Evolutionary conservation across 2,329 filamentous ascomycete species (phyloP), one percentile per base, ranked within the genome.

Genomic region (Penicillium sp.): DNA sequence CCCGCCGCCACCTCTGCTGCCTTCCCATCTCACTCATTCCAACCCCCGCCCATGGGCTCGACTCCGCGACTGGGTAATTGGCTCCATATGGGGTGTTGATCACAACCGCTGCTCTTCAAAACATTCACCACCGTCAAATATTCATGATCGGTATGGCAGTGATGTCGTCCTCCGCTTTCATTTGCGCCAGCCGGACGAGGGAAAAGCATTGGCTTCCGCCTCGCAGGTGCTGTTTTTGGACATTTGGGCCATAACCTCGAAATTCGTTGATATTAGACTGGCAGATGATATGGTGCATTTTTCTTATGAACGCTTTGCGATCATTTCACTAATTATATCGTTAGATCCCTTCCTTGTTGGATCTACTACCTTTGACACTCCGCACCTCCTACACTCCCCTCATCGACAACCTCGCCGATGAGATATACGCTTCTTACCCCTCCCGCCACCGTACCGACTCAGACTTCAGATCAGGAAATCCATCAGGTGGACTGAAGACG

Each of bases 131-230:
- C 77, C 78, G 2, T 64, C 73, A 17, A 76, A 71, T 54, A 71
- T 77, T 29, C 70, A 76, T 31, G 76, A 80, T 33, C 77, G 79
- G 59, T 96, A 96, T 72, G 85, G 86, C 61, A 85, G 89, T 61
- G 88, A 97, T 74, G 82, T 96, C n/a, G 91, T 99, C 17, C 78
- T 97, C 62, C 87, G 94, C 40, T 97, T 97, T 81, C 91, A 89
- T 69, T 79, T 97, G 55, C 87, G 83, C 60, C 86, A 84, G 27
- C 75, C 81, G 3, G 82, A 86, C 21, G 90, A 96, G 69, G 87
- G 90, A 58, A 75, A 78, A 35, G 88, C 88, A 1, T 79, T 96
- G 56, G 83, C 87, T n/a, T 84, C 89, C 56, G 91, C 91, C 3
- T 82, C 87, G 0, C 83, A 89, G 60, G 85, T 86, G 19, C 82